Evolutionary conservation across 805 yeast genomes (phyloP), one percentile per base, ranked within the genome.

Genomic region (Yamadazyma akitaensis): DNA sequence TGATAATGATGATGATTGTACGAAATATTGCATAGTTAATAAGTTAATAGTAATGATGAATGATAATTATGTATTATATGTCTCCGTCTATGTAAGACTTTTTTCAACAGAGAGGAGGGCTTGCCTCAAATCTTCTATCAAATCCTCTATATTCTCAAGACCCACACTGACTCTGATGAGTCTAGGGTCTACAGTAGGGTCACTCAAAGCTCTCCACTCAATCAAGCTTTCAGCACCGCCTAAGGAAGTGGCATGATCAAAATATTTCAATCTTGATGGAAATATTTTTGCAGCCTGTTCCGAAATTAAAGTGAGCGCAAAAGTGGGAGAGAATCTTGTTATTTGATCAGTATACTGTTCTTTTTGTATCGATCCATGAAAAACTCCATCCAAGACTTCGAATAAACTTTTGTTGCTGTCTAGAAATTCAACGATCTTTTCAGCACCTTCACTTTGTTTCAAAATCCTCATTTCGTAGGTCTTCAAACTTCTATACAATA

Each of bases 201-300:
- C 73, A 48, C 60, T 76, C 67, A 91, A 59, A 0, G 88, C 84
- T 60, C 97, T 80, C 96, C 96, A 89, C 65, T 91, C 97, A 47
- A 91, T 81, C 58, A 90, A 70, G 39, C 95, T 85, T 65, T 92
- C 97, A 12, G 86, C 88, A 18, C 97, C 96, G 34, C 97, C 97
- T 24, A 92, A 71, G 19, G 96, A 88, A 3, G 46, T 43, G 3
- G 97, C 96, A 65, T 91, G 98, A 55, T 84, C 85, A 70, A 90
- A 89, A 52, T 77, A 79, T 54, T 80, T 77, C 49, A 89, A 68
- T 49, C 72, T 76, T 2, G 83, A 70, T 7, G 96, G 95, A 13
- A 91, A 68, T 9, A 55, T 45, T 53, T 74, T 78, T 0, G 96
- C 96, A 32, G 72, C 64, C 7, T 78, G 79, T 40, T 68, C 76